Evolutionary conservation across 495 filamentous ascomycete genomes (phyloP).

Genomic region (Glarea lozoyensis): DNA sequence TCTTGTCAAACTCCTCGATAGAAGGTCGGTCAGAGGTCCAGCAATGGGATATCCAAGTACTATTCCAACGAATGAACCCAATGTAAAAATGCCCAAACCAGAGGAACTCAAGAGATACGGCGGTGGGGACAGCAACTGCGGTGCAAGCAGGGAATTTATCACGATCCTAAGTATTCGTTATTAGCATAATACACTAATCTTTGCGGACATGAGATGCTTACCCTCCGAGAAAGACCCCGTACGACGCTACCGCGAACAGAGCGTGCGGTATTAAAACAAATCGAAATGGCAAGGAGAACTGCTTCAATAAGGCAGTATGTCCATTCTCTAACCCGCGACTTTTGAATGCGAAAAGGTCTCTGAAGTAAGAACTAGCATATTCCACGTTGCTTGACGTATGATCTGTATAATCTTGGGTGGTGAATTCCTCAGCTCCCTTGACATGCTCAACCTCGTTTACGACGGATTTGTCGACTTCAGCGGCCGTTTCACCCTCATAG

Average conservation of each 20-base stretch:
- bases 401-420: slow-evolving; percentile 17
- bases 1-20: slow-evolving; percentile 3
- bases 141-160: slow-evolving; percentile 39
- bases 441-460: slow-evolving; percentile 11
- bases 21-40: slow-evolving; percentile 40
- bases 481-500: slow-evolving; percentile 21
- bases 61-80: slow-evolving; percentile 26
- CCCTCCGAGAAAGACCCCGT: slow-evolving; percentile 30
- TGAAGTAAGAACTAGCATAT: slow-evolving; percentile 26
- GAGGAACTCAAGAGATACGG: slow-evolving; percentile 45
- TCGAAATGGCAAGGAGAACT: slow-evolving; percentile 28
- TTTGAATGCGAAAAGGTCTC: slow-evolving; percentile 22
- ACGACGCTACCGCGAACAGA: slow-evolving; percentile 20
- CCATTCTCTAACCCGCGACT: slow-evolving; percentile 10
- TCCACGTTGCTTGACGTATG: slow-evolving; percentile 11
- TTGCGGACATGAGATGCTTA: slow-evolving; percentile 24
- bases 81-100: slow-evolving; percentile 37
- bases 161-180: slow-evolving; percentile 45
- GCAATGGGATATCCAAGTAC: slow-evolving; percentile 35
- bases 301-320: slow-evolving; percentile 9
- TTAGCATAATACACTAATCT: too few relatives aligned
- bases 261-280: slow-evolving; percentile 20
- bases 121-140: slow-evolving; percentile 36
- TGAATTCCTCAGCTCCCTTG: background rate
- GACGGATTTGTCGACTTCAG: slow-evolving; percentile 22